These are phyloP conservation scores for Kuraishia borneana DNA, from an alignment of 805 yeast species.

Conservation along the genomic window DNA sequence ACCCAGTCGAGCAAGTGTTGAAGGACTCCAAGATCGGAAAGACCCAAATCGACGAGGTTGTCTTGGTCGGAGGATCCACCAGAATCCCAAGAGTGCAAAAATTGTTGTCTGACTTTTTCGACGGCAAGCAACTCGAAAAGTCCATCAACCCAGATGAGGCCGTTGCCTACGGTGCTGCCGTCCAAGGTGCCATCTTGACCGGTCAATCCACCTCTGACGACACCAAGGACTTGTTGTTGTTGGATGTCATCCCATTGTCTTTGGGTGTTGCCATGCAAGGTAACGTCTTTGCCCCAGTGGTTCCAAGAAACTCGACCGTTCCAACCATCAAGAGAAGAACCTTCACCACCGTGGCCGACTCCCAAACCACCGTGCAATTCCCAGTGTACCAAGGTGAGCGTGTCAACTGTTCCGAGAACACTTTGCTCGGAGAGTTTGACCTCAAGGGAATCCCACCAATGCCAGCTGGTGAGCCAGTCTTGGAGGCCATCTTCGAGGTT, in stretches of 20 bases:
- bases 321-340: slow-evolving; percentile 99
- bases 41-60: slow-evolving; percentile 65
- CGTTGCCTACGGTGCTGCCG: slow-evolving; percentile 99
- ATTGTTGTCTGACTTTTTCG: slow-evolving; percentile 90
- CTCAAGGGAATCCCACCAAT: slow-evolving; percentile 96
- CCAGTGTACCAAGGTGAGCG: slow-evolving; percentile 99
- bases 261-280: slow-evolving; percentile 99
- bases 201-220: slow-evolving; percentile 79
- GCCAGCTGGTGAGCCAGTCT: slow-evolving; percentile 98
- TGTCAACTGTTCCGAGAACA: slow-evolving; percentile 96
- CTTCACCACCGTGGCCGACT: slow-evolving; percentile 97
- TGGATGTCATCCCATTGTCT: slow-evolving; percentile 82
- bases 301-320: slow-evolving; percentile 98
- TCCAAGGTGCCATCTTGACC: slow-evolving; percentile 92
- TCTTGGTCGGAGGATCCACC: slow-evolving; percentile 96
- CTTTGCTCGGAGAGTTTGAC: slow-evolving; percentile 96
- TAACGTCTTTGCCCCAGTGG: slow-evolving; percentile 97
- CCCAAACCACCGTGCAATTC: slow-evolving; percentile 97
- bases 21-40: slow-evolving; percentile 71
- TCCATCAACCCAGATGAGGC: slow-evolving; percentile 98
- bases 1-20: slow-evolving; percentile 88
- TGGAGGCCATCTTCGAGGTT: slow-evolving; percentile 97
- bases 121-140: slow-evolving; percentile 94
- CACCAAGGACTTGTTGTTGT: slow-evolving; percentile 86
- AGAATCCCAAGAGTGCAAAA: slow-evolving; percentile 97